Percentiles rank a stretch among this genome's conserved stretches.
Conservation (phyloP, 371 early-diverging fungal genomes). For the Mortierella sp. region DNA sequence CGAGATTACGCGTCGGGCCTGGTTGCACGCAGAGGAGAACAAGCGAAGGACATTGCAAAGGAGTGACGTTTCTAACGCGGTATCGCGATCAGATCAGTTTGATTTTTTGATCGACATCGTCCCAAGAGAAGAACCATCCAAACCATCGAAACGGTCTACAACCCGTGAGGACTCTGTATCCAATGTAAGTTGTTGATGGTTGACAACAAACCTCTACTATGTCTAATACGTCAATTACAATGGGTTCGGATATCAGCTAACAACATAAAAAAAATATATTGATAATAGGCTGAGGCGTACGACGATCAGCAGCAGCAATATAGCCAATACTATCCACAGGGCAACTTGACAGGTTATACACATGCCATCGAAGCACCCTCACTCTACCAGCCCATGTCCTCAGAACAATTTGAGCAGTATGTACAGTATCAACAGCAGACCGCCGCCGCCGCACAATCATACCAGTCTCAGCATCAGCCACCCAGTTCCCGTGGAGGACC, state of each 20-base stretch:
- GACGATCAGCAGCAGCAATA: constrained; percentile 35
- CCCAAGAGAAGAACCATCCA: constrained; percentile 75
- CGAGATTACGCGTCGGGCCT: constrained; percentile 92
- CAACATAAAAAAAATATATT: background rate
- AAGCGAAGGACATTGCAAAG: constrained; percentile 94
- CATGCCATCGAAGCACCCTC: constrained; percentile 30
- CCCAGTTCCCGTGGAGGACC: constrained; percentile 33
- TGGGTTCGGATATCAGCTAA: background rate
- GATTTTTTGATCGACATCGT: constrained; percentile 95
- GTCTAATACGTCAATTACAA: background rate
- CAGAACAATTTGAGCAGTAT: constrained; percentile 54
- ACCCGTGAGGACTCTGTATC: constrained; percentile 40
- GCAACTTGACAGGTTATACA: constrained; percentile 39
- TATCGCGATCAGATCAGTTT: constrained; percentile 86
- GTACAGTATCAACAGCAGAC: constrained; percentile 47
- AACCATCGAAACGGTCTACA: constrained; percentile 30
- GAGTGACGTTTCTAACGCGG: constrained; percentile 85
- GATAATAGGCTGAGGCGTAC: constrained; percentile 1
- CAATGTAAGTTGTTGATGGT: constrained; percentile 7
- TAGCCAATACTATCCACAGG: constrained; percentile 34
- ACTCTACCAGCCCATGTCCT: constrained; percentile 43
- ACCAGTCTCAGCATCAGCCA: constrained; percentile 41
- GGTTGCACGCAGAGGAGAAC: constrained; percentile 93
- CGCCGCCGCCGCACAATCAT: constrained; percentile 31
- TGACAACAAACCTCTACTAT: background rate